Percentiles rank a stretch among this genome's conserved stretches.
Evolutionary conservation across 495 filamentous ascomycete genomes (phyloP).

Genomic region (Oidiodendron maius): DNA sequence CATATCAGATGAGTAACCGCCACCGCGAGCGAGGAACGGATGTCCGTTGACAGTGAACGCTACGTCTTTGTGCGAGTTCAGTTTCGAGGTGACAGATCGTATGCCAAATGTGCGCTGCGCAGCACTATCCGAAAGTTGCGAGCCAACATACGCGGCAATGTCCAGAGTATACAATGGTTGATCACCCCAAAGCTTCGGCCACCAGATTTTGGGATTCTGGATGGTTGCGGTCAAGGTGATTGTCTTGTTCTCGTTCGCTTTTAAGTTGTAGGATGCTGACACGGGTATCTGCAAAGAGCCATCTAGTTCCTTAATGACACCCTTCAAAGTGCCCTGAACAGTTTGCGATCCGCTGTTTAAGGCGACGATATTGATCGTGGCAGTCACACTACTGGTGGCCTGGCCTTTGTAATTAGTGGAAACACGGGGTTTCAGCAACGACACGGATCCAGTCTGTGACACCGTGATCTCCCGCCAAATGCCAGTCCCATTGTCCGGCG

Average conservation of each 20-base stretch:
- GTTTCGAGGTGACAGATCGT: background rate
- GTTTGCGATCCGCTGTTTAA: background rate
- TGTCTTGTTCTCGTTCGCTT: background rate
- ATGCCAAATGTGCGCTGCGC: background rate
- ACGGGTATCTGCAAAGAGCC: background rate
- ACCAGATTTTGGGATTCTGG: background rate
- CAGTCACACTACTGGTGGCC: background rate
- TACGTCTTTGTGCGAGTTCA: background rate
- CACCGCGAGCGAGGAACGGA: background rate
- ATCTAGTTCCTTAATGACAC: background rate
- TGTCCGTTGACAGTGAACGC: background rate
- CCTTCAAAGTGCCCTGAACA: background rate
- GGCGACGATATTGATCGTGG: background rate
- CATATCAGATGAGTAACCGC: background rate
- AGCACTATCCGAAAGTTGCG: background rate
- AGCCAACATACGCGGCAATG: background rate
- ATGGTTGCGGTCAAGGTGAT: background rate
- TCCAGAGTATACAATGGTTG: background rate
- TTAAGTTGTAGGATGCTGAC: background rate
- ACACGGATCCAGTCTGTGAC: background rate
- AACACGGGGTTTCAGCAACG: background rate
- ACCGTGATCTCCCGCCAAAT: background rate
- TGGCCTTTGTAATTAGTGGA: background rate
- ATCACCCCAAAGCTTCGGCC: background rate
- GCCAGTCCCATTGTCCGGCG: background rate